Conservation (phyloP, 306 rosid genomes). For the Lagenaria siceraria region DNA sequence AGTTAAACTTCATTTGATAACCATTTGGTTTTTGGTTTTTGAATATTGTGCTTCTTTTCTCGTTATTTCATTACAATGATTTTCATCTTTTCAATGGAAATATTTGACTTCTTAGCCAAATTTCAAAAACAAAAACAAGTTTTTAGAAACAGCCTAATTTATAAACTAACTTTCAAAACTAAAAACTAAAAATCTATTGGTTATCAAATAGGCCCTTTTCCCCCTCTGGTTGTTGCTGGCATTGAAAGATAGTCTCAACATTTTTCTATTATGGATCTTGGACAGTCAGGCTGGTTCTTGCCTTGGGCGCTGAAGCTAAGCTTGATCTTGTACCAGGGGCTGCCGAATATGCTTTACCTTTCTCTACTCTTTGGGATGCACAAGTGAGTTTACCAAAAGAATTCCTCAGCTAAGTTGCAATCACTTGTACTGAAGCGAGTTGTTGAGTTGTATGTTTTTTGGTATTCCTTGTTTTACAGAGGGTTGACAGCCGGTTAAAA, state of each 20-base stretch:
- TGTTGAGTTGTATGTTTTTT: not conserved
- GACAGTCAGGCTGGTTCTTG: constrained; percentile 98
- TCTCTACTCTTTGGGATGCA: constrained; percentile 86
- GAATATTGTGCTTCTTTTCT: not conserved
- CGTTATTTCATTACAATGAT: not conserved
- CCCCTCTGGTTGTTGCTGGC: not conserved
- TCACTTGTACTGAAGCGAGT: not conserved
- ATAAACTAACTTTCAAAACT: not conserved
- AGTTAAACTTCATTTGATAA: not conserved
- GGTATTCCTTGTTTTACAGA: constrained; percentile 37
- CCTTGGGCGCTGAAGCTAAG: constrained; percentile 88
- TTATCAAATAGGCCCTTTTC: not conserved
- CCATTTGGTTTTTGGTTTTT: not conserved
- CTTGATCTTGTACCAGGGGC: constrained; percentile 91
- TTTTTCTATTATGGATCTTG: constrained; percentile 21
- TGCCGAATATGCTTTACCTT: constrained; percentile 63
- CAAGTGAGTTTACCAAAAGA: constrained; percentile 30
- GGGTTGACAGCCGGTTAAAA: constrained; percentile 51
- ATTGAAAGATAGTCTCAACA: not conserved
- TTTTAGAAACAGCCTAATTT: not conserved
- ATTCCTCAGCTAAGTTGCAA: not conserved
- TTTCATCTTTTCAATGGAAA: not conserved
- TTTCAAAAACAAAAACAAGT: not conserved
- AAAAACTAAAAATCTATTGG: not conserved
- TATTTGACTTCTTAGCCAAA: not conserved